Evolutionary conservation across 768 basidiomycete species (phyloP), one percentile per base, ranked within the genome.

Genomic region (Boletus rubescentipes): DNA sequence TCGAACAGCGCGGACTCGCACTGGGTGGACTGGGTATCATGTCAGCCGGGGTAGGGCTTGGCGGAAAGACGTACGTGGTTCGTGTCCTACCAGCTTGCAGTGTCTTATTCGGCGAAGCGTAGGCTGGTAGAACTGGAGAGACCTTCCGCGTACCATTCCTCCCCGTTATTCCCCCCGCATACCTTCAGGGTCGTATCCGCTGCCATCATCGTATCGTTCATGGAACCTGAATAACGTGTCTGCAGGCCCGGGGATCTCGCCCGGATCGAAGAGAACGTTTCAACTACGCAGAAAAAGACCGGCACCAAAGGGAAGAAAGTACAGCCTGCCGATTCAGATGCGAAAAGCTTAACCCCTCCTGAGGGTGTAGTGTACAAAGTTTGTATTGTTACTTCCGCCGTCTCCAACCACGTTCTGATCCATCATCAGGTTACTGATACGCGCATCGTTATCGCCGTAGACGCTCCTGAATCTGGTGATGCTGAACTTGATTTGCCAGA

Each of bases 341-440:
- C 67, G 4, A 82, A 79, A 59, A 72, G 59, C 53, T 43, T 55
- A 57, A 65, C 56, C 59, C 75, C 73, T 1, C 67, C 77, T 2
- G 90, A 95, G 65, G 94, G 93, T 1, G 91, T 97, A 2, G 86
- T 97, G 2, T 96, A 93, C 71, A 89, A 90, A 73, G 91, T 86
- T 45, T 11, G 69, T 48, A 0, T 38, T 12, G 30, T 26, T 16
- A 30, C 21, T 49, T 46, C 23, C 3, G 9, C n/a, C 26, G 34
- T 45, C 23, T 53, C 26, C 23, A 8, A 23, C 16, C 6, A 29
- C 20, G 29, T 45, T 5, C 45, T 51, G 34, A 52, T 34, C 15
- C 23, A 23, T 34, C 46, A 23, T 21, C 52, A 92, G 90, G 85
- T 94, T 4, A 86, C 91, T 5, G 89, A 90, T 55, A 86, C 86